Evolutionary conservation across 352 stramenopile species (phyloP), one percentile per base, ranked within the genome.

Genomic region (Phytophthora pisi): DNA sequence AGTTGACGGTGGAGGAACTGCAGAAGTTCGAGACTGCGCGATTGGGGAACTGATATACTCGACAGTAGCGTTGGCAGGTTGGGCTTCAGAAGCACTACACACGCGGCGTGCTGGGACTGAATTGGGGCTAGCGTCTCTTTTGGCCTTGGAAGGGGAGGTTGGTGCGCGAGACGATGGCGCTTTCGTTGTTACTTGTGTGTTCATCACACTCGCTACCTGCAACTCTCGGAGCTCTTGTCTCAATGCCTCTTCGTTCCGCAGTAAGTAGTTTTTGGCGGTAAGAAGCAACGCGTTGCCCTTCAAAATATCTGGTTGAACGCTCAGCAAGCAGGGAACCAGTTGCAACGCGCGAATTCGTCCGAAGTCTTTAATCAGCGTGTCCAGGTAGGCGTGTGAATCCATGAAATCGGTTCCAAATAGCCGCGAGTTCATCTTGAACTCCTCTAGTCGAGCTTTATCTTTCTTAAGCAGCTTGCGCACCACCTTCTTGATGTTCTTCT

Each of bases 351-450:
- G 75, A 51, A 91, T 75, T 0, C 56, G 59, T 20, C 79, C 72
- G n/a, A 95, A 69, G n/a, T 87, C 76, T 13, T 81, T 77, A 20
- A 86, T 77, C 13, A 93, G 68, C n/a, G 68, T 77, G n/a, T 91
- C 74, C 38, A 92, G 20, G 51, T 91, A 95, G 51, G 88, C 83
- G 42, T 75, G 55, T 0, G 81, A 58, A 43, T 93, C 86, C 84
- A 95, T 91, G 45, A 92, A 93, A 60, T 88, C 83, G 71, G 89
- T 93, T 34, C 86, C 86, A 66, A 80, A 91, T 9, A 95, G 70
- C 0, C 82, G 80, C 31, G 84, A 82, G 49, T 92, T 95, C 51
- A 89, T 86, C 75, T 93, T 95, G 63, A 95, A 95, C 31, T 93
- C 86, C 56, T 92, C 80, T 23, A 90, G 56, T 40, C 77, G 77